These are phyloP conservation scores for Isoetes engelmannii DNA, from an alignment of 83 land plant genomes.

Conservation along the genomic window DNA sequence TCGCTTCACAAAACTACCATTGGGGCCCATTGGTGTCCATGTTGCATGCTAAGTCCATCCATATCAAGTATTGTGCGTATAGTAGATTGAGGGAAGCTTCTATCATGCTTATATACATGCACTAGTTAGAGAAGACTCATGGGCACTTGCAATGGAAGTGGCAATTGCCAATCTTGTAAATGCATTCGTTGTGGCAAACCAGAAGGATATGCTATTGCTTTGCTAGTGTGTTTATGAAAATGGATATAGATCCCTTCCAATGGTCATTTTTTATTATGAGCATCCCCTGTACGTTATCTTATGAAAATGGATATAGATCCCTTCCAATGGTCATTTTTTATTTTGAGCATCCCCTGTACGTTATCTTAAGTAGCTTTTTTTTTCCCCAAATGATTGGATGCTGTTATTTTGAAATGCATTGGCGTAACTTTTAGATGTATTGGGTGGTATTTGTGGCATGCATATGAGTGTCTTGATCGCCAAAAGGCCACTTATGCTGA, in stretches of 20 bases:
- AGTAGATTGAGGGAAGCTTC: neutral
- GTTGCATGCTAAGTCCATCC: slow-evolving; percentile 28
- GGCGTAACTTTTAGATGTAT: no score
- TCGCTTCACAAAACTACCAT: slow-evolving; percentile 58
- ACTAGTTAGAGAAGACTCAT: slow-evolving; percentile 53
- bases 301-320: slow-evolving; percentile 45
- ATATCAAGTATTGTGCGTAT: no score
- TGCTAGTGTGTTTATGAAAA: slow-evolving; percentile 53
- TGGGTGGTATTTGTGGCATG: no score
- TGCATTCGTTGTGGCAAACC: slow-evolving; percentile 86
- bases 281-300: slow-evolving; percentile 4
- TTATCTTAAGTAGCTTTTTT: neutral
- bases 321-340: slow-evolving; percentile 76
- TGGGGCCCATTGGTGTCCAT: slow-evolving; percentile 92
- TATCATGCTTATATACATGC: slow-evolving; percentile 25
- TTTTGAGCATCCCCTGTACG: slow-evolving; percentile 57
- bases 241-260: slow-evolving; percentile 50
- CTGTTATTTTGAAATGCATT: no score
- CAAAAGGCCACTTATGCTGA: no score
- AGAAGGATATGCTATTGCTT: slow-evolving; percentile 60
- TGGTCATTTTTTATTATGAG: slow-evolving; percentile 60
- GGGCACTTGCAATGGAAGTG: slow-evolving; percentile 80
- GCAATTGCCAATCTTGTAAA: slow-evolving; percentile 83
- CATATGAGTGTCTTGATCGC: no score
- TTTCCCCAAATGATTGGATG: no score